Conservation (phyloP, 2,329 filamentous ascomycete species). For the Macrophomina tecta region DNA sequence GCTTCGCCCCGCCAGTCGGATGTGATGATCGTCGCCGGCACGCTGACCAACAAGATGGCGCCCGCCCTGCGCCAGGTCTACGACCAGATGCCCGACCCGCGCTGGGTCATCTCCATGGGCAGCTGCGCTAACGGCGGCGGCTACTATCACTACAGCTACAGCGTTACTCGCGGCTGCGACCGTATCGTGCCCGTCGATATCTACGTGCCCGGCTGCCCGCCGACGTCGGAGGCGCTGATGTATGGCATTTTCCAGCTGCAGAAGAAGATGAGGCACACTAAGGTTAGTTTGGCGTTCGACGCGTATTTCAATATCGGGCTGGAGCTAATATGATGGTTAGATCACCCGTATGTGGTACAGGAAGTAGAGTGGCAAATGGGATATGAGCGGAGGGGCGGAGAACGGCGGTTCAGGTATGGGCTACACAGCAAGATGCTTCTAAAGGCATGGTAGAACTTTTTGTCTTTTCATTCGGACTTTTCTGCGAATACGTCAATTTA, state of each 20-base stretch:
- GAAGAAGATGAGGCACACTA: constrained; percentile 73
- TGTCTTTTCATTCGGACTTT: not conserved
- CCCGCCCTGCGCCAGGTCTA: constrained; percentile 89
- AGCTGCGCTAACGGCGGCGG: constrained; percentile 84
- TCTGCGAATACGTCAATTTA: not conserved
- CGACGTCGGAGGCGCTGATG: constrained; percentile 61
- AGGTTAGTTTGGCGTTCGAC: constrained; percentile 31
- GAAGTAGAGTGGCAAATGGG: constrained; percentile 45
- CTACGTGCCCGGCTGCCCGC: constrained; percentile 77
- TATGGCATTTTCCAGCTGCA: constrained; percentile 76
- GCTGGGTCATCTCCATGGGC: constrained; percentile 87
- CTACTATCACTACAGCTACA: constrained; percentile 88
- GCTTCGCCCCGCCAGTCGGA: constrained; percentile 89
- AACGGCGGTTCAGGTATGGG: not conserved
- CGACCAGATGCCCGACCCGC: constrained; percentile 92
- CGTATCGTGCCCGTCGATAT: constrained; percentile 83
- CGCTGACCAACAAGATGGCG: constrained; percentile 95
- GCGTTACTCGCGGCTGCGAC: constrained; percentile 77
- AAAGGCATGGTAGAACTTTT: constrained; percentile 12
- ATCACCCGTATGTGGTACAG: constrained; percentile 66
- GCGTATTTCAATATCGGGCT: not conserved
- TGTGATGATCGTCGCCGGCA: constrained; percentile 94
- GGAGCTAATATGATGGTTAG: constrained; percentile 24
- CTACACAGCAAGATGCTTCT: constrained; percentile 14
- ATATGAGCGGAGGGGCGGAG: not conserved